Evolutionary conservation across 2,329 filamentous ascomycete species (phyloP).

Genomic region (Exophiala oligosperma): DNA sequence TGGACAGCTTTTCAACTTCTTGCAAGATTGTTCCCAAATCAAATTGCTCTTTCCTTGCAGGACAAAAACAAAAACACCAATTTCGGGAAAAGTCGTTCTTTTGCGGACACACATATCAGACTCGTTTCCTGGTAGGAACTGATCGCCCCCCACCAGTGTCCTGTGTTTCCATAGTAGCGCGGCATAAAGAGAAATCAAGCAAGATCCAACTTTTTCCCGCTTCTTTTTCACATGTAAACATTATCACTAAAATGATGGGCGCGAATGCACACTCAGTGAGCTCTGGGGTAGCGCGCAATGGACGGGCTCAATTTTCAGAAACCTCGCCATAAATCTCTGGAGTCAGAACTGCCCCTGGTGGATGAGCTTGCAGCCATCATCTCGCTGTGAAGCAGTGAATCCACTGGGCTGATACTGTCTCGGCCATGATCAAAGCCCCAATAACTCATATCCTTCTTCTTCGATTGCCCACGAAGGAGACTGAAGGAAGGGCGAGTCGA

Average conservation of each 20-base stretch:
- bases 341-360: constrained; percentile 21
- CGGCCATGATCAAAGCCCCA: constrained; percentile 29
- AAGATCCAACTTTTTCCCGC: constrained; percentile 3
- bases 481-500: constrained; percentile 29
- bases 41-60: not conserved
- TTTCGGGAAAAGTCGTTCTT: not conserved
- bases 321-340: constrained; percentile 23
- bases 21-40: not conserved
- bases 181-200: not conserved
- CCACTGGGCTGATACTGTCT: constrained; percentile 24
- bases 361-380: constrained; percentile 27
- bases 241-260: constrained; percentile 13
- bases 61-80: not conserved
- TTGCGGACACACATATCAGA: not conserved
- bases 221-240: constrained; percentile 15
- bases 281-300: too few species aligned
- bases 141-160: not conserved
- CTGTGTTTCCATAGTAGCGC: not conserved
- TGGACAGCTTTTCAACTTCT: not conserved
- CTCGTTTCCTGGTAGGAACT: not conserved
- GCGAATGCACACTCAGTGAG: too few species aligned
- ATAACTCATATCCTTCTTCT: constrained; percentile 32
- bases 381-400: constrained; percentile 25
- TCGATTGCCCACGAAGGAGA: constrained; percentile 15
- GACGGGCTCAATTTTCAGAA: constrained; percentile 9